Conservation (phyloP, 1,284 basidiomycete species). For the Polyporus tsugae region DNA sequence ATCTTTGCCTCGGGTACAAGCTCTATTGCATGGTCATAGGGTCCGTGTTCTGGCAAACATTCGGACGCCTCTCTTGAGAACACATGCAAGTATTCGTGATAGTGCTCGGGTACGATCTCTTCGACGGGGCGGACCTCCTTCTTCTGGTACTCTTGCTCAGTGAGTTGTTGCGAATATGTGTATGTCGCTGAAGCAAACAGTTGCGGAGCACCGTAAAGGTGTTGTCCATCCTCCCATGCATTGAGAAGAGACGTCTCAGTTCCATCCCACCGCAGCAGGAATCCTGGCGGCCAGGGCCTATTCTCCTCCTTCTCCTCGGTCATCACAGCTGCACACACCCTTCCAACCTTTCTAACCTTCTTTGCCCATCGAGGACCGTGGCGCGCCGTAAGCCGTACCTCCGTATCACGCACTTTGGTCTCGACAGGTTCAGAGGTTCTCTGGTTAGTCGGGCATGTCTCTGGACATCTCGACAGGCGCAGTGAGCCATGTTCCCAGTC, state of each 20-base stretch:
- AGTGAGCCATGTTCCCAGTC: neutral
- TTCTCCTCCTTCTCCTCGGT: neutral
- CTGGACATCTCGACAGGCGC: neutral
- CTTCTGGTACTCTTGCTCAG: conserved; percentile 5
- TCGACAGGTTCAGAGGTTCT: too few relatives aligned
- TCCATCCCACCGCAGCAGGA: neutral
- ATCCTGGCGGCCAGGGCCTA: neutral
- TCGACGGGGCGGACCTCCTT: neutral
- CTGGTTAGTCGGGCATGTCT: neutral
- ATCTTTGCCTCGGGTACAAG: conserved; percentile 8
- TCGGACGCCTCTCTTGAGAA: neutral
- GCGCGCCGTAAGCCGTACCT: too few relatives aligned
- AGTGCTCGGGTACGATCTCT: too few relatives aligned
- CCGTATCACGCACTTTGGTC: too few relatives aligned
- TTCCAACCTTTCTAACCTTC: neutral
- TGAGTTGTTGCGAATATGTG: conserved; percentile 9
- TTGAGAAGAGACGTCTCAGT: neutral
- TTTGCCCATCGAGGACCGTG: neutral
- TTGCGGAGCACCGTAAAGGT: neutral
- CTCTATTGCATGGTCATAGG: conserved; percentile 20
- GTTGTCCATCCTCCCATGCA: neutral
- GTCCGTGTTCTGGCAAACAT: neutral
- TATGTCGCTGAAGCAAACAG: conserved; percentile 1
- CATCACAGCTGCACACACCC: neutral
- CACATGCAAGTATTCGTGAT: too few relatives aligned